Conservation (phyloP, 2,329 filamentous ascomycete species). For the Sclerotinia subarctica region DNA sequence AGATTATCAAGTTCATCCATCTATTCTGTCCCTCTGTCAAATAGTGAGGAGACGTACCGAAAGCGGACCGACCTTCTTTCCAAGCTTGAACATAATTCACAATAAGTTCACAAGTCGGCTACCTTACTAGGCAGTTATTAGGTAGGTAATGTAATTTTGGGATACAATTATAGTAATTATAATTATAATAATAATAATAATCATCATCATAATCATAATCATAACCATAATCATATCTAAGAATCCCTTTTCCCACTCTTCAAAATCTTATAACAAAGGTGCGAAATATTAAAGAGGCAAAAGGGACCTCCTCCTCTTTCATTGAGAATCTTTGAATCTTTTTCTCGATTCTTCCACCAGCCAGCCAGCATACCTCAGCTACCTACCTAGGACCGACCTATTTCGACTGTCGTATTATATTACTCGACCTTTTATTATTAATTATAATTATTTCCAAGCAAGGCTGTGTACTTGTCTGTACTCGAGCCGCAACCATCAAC, state of each 20-base stretch:
- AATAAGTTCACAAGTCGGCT: not conserved
- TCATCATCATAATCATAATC: no score
- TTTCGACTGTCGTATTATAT: no score
- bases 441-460: slow-evolving; percentile 4
- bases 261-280: not conserved
- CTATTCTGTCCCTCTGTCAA: no score
- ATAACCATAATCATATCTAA: no score
- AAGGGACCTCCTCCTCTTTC: not conserved
- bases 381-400: no score
- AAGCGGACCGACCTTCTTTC: not conserved
- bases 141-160: not conserved
- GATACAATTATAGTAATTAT: no score
- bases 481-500: not conserved
- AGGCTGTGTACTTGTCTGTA: not conserved
- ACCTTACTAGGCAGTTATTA: no score
- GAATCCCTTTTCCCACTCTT: not conserved
- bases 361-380: not conserved
- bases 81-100: not conserved
- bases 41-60: not conserved
- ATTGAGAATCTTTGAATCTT: not conserved
- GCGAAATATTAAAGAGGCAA: not conserved
- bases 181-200: no score
- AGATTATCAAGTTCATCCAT: no score
- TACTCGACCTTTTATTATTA: not conserved
- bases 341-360: not conserved